Conservation (phyloP, 768 basidiomycete species). For the Lactifluus pinguis region DNA sequence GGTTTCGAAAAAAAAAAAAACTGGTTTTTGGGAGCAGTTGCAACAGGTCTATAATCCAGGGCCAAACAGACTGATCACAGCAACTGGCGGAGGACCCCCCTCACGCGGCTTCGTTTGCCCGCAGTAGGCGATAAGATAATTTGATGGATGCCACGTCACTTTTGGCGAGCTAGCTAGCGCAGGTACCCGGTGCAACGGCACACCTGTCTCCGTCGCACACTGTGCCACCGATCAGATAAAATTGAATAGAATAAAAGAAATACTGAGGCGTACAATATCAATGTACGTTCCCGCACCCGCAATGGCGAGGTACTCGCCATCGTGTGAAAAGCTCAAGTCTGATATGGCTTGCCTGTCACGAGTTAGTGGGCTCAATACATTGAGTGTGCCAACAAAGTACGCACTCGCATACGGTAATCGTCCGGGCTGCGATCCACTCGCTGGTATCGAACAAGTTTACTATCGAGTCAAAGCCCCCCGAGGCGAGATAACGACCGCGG, state of each 20-base stretch:
- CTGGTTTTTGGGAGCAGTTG: background rate
- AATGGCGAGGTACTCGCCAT: conserved; percentile 77
- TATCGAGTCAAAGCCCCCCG: conserved; percentile 75
- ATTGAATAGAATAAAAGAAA: background rate
- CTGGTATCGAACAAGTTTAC: conserved; percentile 71
- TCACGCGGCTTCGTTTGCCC: conserved; percentile 64
- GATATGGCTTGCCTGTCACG: conserved; percentile 54
- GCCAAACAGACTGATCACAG: conserved; percentile 69
- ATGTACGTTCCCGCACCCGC: conserved; percentile 65
- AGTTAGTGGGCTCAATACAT: background rate
- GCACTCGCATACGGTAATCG: conserved; percentile 75
- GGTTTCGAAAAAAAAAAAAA: too few species aligned
- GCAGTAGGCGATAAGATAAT: conserved; percentile 74
- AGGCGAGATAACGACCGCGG: conserved; percentile 71
- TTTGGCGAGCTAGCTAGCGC: conserved; percentile 64
- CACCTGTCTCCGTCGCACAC: conserved; percentile 73
- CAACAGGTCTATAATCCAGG: conserved; percentile 27
- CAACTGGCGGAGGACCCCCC: conserved; percentile 53
- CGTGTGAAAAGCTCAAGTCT: conserved; percentile 69
- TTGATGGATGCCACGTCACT: conserved; percentile 77
- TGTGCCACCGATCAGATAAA: conserved; percentile 23
- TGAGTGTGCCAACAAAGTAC: conserved; percentile 24
- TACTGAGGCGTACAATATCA: conserved; percentile 46
- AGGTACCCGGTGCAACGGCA: conserved; percentile 68
- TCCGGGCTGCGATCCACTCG: conserved; percentile 75